Percentiles rank a stretch among this genome's conserved stretches.
phyloP scores from a whole-genome alignment of 139 green algal genomes.

The Medakamo hakoo region DNA sequence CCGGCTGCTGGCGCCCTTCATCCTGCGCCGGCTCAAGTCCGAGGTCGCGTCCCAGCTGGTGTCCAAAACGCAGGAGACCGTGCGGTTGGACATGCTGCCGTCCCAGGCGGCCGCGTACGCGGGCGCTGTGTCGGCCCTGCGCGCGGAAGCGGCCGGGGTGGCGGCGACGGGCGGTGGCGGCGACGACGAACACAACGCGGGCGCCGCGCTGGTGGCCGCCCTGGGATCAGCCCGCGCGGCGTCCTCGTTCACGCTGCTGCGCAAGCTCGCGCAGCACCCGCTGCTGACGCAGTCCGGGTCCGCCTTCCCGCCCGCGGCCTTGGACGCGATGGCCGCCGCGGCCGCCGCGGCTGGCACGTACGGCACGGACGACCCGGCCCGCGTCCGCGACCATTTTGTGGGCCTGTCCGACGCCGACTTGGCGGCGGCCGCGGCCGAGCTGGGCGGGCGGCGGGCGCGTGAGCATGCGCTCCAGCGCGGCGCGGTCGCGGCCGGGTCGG shows the following conservation, averaged over 20 bases:
- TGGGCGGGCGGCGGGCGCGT: background rate
- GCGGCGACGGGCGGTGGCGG: background rate
- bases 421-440: background rate
- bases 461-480: background rate
- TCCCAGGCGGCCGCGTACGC: conserved; percentile 40
- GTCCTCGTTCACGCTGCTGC: conserved; percentile 63
- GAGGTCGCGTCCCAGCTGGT: conserved; percentile 75
- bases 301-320: no score
- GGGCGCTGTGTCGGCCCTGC: conserved; percentile 23
- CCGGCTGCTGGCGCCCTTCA: conserved; percentile 66
- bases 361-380: conserved; percentile 22
- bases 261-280: conserved; percentile 89
- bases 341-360: background rate
- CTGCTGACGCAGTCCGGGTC: conserved; percentile 81
- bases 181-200: background rate
- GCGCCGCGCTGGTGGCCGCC: conserved; percentile 10
- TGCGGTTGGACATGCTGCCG: conserved; percentile 46
- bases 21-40: conserved; percentile 73
- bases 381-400: conserved; percentile 37
- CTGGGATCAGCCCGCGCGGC: conserved; percentile 2
- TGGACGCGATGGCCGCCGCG: background rate
- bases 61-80: conserved; percentile 38
- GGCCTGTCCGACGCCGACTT: conserved; percentile 48
- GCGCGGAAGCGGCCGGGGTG: conserved; percentile 10
- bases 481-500: background rate